A percentile compares a stretch with the other conserved stretches of the same genome.
phyloP scores from a whole-genome alignment of 495 filamentous ascomycete genomes.

The Hyaloscypha variabilis region DNA sequence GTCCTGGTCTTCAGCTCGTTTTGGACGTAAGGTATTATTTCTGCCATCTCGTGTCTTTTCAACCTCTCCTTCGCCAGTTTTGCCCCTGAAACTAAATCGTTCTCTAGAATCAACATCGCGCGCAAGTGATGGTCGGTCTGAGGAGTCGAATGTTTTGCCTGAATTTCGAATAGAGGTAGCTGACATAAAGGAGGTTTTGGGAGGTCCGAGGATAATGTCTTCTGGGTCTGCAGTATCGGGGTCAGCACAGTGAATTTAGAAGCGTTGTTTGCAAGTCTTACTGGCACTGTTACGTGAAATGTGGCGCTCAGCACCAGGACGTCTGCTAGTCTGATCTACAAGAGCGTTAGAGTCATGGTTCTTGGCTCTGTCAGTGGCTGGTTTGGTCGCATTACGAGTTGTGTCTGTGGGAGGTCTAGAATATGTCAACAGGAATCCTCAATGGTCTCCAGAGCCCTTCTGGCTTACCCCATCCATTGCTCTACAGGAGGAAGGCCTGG shows the following conservation, averaged over 20 bases:
- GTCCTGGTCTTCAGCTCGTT: constrained; percentile 55
- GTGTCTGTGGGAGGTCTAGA: constrained; percentile 28
- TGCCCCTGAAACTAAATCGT: constrained; percentile 65
- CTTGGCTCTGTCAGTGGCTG: constrained; percentile 40
- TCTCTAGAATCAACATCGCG: constrained; percentile 51
- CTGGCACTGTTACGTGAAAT: constrained; percentile 55
- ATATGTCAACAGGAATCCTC: constrained; percentile 27
- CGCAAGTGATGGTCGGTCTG: constrained; percentile 46
- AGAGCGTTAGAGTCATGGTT: constrained; percentile 42
- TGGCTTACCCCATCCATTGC: constrained; percentile 96
- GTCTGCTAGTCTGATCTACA: constrained; percentile 54
- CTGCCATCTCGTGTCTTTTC: constrained; percentile 51
- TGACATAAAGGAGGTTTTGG: constrained; percentile 84
- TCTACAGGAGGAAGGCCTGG: constrained; percentile 79
- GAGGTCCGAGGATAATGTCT: constrained; percentile 87
- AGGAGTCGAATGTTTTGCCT: constrained; percentile 53
- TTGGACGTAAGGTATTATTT: constrained; percentile 45
- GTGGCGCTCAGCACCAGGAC: constrained; percentile 47
- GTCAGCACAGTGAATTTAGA: constrained; percentile 33
- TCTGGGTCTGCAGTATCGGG: constrained; percentile 55
- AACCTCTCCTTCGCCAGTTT: constrained; percentile 69
- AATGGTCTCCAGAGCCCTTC: constrained; percentile 8
- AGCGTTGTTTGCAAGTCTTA: constrained; percentile 58
- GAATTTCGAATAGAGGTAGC: constrained; percentile 62
- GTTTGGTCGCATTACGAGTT: constrained; percentile 34